Evolutionary conservation across 345 rosid species (phyloP).

Genomic region (Eucalyptus tenuipes): DNA sequence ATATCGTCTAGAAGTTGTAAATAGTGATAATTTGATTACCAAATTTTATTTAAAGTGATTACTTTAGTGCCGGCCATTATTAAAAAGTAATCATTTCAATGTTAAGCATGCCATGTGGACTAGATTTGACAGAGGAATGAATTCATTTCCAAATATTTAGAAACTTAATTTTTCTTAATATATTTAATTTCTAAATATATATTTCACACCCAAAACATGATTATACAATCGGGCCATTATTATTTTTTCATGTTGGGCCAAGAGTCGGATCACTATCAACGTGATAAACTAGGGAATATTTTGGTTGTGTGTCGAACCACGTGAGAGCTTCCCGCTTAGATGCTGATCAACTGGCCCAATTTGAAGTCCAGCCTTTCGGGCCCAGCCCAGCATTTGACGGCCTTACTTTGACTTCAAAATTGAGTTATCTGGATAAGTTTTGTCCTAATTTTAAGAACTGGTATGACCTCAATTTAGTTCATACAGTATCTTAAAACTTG

Average conservation of each 20-base stretch:
- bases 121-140: neutral
- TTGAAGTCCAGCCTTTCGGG: neutral
- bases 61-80: too few species aligned
- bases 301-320: neutral
- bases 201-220: neutral
- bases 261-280: neutral
- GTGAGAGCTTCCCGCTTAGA: neutral
- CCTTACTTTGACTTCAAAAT: neutral
- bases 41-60: too few species aligned
- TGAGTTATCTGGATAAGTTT: neutral
- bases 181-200: neutral
- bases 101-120: too few species aligned
- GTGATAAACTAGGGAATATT: neutral
- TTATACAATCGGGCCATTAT: neutral
- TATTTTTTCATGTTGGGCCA: neutral
- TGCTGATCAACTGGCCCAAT: neutral
- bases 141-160: neutral
- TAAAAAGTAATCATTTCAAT: too few species aligned
- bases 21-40: rapidly evolving
- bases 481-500: neutral
- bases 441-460: neutral
- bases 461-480: neutral
- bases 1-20: too few species aligned
- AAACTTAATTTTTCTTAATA: neutral
- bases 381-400: neutral